Evolutionary conservation across 306 rosid genomes (phyloP).

Genomic region (Casuarina equisetifolia): DNA sequence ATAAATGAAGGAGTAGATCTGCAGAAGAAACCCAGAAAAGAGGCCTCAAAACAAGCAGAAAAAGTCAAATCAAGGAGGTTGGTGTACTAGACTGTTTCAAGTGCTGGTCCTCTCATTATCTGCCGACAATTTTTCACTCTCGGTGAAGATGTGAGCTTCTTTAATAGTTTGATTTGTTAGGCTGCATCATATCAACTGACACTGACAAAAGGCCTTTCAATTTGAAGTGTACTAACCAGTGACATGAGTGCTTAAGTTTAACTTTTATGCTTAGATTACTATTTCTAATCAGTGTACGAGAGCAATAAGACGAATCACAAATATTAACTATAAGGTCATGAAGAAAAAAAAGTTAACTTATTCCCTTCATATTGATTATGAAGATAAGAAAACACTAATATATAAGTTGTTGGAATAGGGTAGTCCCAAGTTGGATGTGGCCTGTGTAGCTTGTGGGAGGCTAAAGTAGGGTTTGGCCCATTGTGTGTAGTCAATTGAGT

Average conservation of each 20-base stretch:
- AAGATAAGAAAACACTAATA: too few species aligned
- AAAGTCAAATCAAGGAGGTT: constrained; percentile 24
- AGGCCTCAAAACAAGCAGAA: constrained; percentile 37
- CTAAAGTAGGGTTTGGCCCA: too few species aligned
- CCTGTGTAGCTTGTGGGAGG: too few species aligned
- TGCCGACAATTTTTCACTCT: not conserved
- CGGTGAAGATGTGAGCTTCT: not conserved
- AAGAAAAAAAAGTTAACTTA: too few species aligned
- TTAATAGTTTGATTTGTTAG: not conserved
- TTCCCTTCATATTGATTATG: too few species aligned
- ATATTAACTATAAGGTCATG: too few species aligned
- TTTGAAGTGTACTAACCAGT: not conserved
- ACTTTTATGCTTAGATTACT: too few species aligned
- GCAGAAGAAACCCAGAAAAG: constrained; percentile 7
- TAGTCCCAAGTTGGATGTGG: too few species aligned
- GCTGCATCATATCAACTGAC: not conserved
- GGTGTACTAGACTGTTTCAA: constrained; percentile 34
- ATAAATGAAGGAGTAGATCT: not conserved
- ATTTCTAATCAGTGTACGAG: too few species aligned
- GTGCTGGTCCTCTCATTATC: constrained; percentile 11
- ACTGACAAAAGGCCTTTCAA: not conserved
- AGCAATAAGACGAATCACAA: too few species aligned
- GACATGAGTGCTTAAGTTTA: not conserved
- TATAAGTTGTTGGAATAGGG: too few species aligned
- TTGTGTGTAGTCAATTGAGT: too few species aligned